Evolutionary conservation across 2,329 filamentous ascomycete genomes (phyloP).

Genomic region (Pseudogymnoascus sp.): DNA sequence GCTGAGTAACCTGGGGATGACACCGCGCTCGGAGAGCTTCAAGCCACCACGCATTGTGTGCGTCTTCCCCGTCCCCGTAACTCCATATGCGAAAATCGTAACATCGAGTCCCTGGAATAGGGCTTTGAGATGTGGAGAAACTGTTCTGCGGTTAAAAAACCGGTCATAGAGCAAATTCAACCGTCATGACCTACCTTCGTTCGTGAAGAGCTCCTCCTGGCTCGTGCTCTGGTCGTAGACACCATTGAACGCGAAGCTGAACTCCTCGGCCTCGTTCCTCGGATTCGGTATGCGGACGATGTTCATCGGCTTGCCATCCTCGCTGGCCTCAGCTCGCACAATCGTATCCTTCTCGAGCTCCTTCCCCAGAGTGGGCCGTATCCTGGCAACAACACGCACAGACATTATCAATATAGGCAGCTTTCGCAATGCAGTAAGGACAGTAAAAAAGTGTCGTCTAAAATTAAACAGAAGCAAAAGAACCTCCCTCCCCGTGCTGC

Average conservation of each 20-base stretch:
- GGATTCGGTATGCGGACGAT: slow-evolving; percentile 87
- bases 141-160: slow-evolving; percentile 37
- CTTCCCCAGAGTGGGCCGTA: slow-evolving; percentile 77
- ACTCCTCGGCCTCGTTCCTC: slow-evolving; percentile 84
- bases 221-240: slow-evolving; percentile 76
- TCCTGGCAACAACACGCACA: slow-evolving; percentile 81
- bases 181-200: slow-evolving; percentile 57
- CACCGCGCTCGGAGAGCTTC: slow-evolving; percentile 74
- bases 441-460: neutral
- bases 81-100: slow-evolving; percentile 87
- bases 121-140: slow-evolving; percentile 81
- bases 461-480: slow-evolving; percentile 3
- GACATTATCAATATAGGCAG: slow-evolving; percentile 36
- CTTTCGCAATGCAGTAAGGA: slow-evolving; percentile 4
- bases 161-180: neutral
- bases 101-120: slow-evolving; percentile 84
- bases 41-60: slow-evolving; percentile 93
- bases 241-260: slow-evolving; percentile 88
- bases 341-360: slow-evolving; percentile 86
- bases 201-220: slow-evolving; percentile 81
- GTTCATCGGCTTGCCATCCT: slow-evolving; percentile 51
- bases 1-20: slow-evolving; percentile 79
- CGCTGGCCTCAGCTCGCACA: slow-evolving; percentile 56
- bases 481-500: slow-evolving; percentile 7
- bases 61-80: slow-evolving; percentile 89